Evolutionary conservation across 805 yeast genomes (phyloP), one percentile per base, ranked within the genome.

Genomic region (Alloascoidea africana): DNA sequence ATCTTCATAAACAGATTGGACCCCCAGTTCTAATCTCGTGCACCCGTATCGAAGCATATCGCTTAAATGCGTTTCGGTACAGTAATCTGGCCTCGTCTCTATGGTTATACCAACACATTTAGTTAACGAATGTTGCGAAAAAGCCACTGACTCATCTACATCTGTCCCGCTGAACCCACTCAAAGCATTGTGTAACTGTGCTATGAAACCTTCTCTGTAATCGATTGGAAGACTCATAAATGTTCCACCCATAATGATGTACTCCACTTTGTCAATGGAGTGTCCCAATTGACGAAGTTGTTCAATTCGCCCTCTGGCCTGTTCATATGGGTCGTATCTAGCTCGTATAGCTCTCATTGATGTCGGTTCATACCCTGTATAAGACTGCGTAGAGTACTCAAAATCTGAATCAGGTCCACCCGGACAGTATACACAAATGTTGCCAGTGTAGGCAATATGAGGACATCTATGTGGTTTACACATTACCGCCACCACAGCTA

Each of bases 291-390:
- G 96, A 46, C 95, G 74, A 44, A 91, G 67, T 64, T 91, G 98
- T 52, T 91, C 98, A 32, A 91, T 78, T 56, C 98, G 75, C 36
- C 98, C 98, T 53, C 98, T 70, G 4, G 97, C 96, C 58, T 91
- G 98, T 58, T 91, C 98, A 53, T 85, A 91, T 1, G 98, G 97
- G 56, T 91, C 98, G 53, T 91, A 91, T 50, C 98, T 73, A 0
- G 98, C 98, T 48, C 98, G 68, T 43, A 91, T 91, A n/a, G 98
- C 98, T 50, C 98, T 70, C 98, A 91, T 91, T 1, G 96, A 86
- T 0, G 98, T 91, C 5, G 98, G 98, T 56, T 91, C 98, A 53
- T 91, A 91, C 30, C 98, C 98, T 0, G 98, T 91, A 53, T 91
- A 91, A 3, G 96, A 86, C 60, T 91, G 98, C 3, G 98, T 91